Conservation (phyloP, 352 stramenopile species). For the Poterioochromonas sp. region DNA sequence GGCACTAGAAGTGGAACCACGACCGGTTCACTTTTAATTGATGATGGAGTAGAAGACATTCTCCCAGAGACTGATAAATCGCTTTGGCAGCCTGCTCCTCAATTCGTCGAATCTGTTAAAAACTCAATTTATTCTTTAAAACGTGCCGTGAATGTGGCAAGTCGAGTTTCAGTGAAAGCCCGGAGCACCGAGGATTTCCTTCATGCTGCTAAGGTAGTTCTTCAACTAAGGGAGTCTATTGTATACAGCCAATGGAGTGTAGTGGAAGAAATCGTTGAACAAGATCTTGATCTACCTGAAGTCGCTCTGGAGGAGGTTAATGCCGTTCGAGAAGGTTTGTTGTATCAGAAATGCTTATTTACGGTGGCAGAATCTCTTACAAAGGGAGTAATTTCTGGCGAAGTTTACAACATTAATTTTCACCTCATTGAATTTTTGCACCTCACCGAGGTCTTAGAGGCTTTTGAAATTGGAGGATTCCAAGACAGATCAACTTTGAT, state of each 20-base stretch:
- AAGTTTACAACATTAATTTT: background rate
- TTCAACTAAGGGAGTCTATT: background rate
- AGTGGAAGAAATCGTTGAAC: background rate
- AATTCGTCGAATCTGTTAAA: background rate
- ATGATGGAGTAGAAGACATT: background rate
- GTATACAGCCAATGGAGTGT: background rate
- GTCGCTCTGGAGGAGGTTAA: constrained; percentile 3
- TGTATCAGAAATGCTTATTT: background rate
- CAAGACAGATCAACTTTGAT: background rate
- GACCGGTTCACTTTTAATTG: too few species aligned
- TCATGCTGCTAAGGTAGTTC: background rate
- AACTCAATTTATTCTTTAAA: background rate
- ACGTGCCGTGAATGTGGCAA: background rate
- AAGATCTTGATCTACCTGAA: background rate
- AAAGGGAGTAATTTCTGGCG: background rate
- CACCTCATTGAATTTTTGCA: background rate
- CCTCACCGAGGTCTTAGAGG: background rate
- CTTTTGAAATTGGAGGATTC: background rate
- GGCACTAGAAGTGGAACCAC: background rate
- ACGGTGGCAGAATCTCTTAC: background rate
- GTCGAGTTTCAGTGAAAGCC: background rate
- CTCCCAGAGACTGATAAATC: too few species aligned
- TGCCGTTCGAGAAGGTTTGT: background rate
- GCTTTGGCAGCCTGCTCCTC: too few species aligned
- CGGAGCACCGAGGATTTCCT: background rate